These are phyloP conservation scores for Tetrahymena malaccensis DNA, from an alignment of 73 alveolate species.

Conservation along the genomic window DNA sequence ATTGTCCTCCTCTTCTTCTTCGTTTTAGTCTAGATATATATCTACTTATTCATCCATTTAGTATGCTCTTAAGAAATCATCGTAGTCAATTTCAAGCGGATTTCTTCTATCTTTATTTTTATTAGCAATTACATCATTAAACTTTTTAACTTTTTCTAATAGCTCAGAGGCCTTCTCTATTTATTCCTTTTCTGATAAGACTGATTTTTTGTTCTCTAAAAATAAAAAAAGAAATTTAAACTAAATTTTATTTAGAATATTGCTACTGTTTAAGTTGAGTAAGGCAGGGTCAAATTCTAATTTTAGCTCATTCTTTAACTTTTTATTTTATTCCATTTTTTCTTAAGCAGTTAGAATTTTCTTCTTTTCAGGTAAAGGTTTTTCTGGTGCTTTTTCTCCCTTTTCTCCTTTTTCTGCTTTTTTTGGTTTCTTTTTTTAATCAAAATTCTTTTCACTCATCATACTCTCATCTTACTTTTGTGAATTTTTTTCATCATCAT, in stretches of 20 bases:
- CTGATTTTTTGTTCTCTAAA: background rate
- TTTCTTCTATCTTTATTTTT: background rate
- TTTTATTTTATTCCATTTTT: background rate
- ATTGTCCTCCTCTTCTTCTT: slow-evolving; percentile 36
- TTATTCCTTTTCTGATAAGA: background rate
- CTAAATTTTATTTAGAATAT: background rate
- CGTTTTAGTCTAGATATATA: slow-evolving; percentile 8
- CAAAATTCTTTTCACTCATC: slow-evolving; percentile 3
- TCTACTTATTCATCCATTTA: slow-evolving; percentile 14
- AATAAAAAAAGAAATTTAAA: background rate
- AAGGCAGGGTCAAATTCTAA: background rate
- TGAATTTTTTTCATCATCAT: slow-evolving; percentile 5
- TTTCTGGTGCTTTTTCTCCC: background rate
- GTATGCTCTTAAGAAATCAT: background rate
- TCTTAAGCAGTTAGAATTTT: background rate
- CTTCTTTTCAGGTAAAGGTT: background rate
- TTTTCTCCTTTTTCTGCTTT: background rate
- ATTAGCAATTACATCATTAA: background rate
- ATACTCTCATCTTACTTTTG: background rate
- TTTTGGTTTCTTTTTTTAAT: background rate
- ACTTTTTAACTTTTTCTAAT: slow-evolving; percentile 3
- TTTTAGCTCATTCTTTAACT: background rate
- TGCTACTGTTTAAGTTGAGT: background rate
- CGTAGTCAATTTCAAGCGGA: background rate
- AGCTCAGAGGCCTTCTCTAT: slow-evolving; percentile 15